Evolutionary conservation across 2,329 filamentous ascomycete species (phyloP).

Genomic region (Aspergillus calidoustus): DNA sequence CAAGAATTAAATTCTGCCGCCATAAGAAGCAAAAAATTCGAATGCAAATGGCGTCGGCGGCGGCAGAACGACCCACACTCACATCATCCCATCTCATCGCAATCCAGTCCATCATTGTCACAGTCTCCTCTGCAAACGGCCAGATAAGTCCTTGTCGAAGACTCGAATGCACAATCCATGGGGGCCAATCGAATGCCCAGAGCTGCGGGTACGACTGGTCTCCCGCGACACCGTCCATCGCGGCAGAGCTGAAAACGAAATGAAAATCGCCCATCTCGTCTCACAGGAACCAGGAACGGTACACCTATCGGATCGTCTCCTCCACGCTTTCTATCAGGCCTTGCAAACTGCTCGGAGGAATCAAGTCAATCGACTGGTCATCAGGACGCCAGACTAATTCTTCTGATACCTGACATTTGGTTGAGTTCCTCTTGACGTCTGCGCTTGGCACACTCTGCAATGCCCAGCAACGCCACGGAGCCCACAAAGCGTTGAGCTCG

Average conservation of each 20-base stretch:
- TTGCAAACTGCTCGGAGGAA: background rate
- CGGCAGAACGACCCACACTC: background rate
- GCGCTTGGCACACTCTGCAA: background rate
- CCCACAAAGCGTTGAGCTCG: background rate
- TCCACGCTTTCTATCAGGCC: background rate
- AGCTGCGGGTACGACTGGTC: background rate
- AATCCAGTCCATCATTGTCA: background rate
- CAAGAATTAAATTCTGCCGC: constrained; percentile 11
- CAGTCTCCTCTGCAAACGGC: constrained; percentile 10
- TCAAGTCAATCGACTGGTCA: background rate
- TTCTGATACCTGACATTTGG: background rate
- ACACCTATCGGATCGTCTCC: constrained; percentile 7
- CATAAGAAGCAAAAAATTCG: constrained; percentile 1
- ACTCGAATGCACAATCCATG: background rate
- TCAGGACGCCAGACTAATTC: background rate
- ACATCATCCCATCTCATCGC: constrained; percentile 2
- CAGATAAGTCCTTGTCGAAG: background rate
- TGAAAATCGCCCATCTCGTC: background rate
- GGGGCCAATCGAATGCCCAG: background rate
- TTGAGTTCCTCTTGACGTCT: background rate
- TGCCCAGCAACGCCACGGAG: constrained; percentile 2
- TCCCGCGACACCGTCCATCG: background rate
- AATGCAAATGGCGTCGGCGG: background rate
- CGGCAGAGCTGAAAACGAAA: background rate
- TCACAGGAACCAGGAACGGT: constrained; percentile 4